Percentiles rank a stretch among this genome's conserved stretches.
Evolutionary conservation across 2,329 filamentous ascomycete species (phyloP).

Genomic region (Xylaria digitata): DNA sequence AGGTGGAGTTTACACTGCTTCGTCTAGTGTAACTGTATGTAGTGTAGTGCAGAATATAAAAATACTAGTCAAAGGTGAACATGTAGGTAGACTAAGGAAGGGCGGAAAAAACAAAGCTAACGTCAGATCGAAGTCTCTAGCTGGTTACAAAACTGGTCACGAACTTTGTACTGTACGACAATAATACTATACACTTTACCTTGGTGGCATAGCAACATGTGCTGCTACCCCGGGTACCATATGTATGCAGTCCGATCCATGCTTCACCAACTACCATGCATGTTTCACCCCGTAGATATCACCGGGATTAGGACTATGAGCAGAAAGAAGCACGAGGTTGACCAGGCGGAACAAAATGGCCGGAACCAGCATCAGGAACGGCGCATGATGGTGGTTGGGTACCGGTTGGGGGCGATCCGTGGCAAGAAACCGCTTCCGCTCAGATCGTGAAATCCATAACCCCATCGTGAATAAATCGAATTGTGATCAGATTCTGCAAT

Average conservation of each 20-base stretch:
- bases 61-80: too few species aligned
- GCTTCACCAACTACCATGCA: not conserved
- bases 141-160: constrained; percentile 3
- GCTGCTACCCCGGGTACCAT: too few species aligned
- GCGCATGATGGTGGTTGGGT: too few species aligned
- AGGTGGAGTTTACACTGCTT: constrained; percentile 8
- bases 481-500: constrained; percentile 17
- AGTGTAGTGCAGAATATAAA: not conserved
- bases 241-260: too few species aligned
- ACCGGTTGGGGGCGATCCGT: constrained; percentile 24
- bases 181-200: not conserved
- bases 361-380: not conserved
- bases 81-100: constrained; percentile 8
- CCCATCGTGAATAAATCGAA: constrained; percentile 18
- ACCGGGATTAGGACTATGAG: not conserved
- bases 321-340: constrained; percentile 1
- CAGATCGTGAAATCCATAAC: constrained; percentile 27
- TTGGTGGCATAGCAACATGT: too few species aligned
- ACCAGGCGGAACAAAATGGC: constrained; percentile 10
- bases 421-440: constrained; percentile 16
- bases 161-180: constrained; percentile 4
- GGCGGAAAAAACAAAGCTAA: constrained; percentile 4
- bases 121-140: constrained; percentile 1
- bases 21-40: not conserved
- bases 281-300: not conserved